Percentiles rank a stretch among this genome's conserved stretches.
These are phyloP conservation scores for Pythium dissotocum DNA, from an alignment of 352 stramenopile genomes.

Conservation along the genomic window DNA sequence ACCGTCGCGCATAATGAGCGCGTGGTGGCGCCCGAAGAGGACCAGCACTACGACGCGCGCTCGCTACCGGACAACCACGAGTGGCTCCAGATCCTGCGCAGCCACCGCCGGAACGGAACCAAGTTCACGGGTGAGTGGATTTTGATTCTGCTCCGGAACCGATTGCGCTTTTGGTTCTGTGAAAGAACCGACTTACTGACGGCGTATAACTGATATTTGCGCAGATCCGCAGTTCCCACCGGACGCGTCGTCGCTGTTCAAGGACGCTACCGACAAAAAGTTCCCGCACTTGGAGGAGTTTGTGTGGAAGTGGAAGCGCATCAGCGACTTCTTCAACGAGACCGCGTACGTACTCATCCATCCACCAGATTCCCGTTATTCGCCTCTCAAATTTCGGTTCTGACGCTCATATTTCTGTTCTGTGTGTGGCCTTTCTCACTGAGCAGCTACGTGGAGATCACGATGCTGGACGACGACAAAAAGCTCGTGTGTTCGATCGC, in stretches of 20 bases:
- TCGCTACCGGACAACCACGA: constrained; percentile 68
- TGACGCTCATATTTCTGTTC: neutral
- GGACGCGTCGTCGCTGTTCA: constrained; percentile 66
- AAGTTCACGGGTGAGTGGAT: constrained; percentile 79
- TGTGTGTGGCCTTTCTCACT: neutral
- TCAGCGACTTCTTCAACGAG: constrained; percentile 86
- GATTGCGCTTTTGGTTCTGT: neutral
- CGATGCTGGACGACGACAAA: constrained; percentile 81
- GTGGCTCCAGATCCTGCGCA: constrained; percentile 76
- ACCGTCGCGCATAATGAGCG: constrained; percentile 72
- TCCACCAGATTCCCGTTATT: neutral
- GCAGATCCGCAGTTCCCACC: constrained; percentile 77
- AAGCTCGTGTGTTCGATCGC: constrained; percentile 83
- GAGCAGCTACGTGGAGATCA: constrained; percentile 67
- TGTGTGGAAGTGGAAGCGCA: constrained; percentile 83
- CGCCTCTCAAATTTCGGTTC: neutral
- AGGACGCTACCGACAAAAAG: constrained; percentile 60
- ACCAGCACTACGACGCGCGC: constrained; percentile 68
- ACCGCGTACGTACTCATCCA: constrained; percentile 48
- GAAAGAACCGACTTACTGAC: neutral
- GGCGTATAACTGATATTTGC: neutral
- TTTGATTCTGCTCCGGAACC: neutral
- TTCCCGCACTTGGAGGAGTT: constrained; percentile 76
- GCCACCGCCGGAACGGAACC: constrained; percentile 62
- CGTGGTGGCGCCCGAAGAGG: constrained; percentile 45